Base-by-base conservation (phyloP, 2,329 filamentous ascomycete genomes). In the Alternaria burnsii region DNA sequence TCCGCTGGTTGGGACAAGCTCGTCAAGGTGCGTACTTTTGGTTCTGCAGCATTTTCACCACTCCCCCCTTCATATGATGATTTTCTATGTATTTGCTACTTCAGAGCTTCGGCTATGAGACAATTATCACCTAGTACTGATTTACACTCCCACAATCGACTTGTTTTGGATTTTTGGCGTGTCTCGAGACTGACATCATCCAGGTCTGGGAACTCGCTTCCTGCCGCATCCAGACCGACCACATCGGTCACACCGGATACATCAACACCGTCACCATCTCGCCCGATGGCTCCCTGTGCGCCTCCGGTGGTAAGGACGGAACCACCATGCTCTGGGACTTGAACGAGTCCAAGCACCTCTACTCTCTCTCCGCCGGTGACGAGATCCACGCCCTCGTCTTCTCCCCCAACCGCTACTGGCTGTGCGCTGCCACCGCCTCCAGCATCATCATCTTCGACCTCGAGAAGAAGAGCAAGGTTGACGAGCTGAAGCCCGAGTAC, bases 401-500 rank as follows among this genome's bases (percentile, higher is more conserved):
- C 92, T 98, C 95, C 71, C 95, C 95, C 81, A 99, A 99, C 93
- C 91, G 95, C 84, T 99, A 99, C 93, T 99, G 95, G 95, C 91
- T 99, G 76, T 99, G 95, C 89, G 95, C 95, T 81, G 95, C 95
- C 82, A 99, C 95, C 70, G 88, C 93, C 81, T 92, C 89, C 86
- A 93, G 89, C 89, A 98, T 99, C 89, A 97, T 97, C 89, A 98
- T 99, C 89, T 99, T 99, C 87, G 95, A 99, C 81, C 90, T 99
- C 76, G 95, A 99, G 93, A 99, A 99, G 94, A 99, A 99, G 94
- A 96, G 91, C 91, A 98, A 97, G 91, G 94, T 98, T 81, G 94
- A 98, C 79, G 95, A 98, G 90, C 90, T 99, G 84, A 97, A 97
- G 91, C 94, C 94, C 75, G 95, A 99, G 84, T 97, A 95, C 87